Evolutionary conservation across 805 yeast genomes (phyloP).

Genomic region (Saccharomycopsis sp.): DNA sequence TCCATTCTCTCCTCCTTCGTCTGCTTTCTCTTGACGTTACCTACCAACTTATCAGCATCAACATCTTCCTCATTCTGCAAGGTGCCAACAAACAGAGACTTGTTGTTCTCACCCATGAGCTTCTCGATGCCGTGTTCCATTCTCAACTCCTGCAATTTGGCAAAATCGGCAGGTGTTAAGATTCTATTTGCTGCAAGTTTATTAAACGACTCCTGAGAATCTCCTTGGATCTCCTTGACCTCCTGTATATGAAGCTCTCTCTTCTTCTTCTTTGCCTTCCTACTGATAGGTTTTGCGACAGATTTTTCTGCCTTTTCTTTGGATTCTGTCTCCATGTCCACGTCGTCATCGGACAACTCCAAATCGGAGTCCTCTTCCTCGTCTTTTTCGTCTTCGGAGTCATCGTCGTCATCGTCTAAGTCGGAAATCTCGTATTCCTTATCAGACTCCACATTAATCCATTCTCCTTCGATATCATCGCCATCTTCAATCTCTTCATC

Average conservation of each 20-base stretch:
- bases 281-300: slow-evolving; percentile 14
- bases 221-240: slow-evolving; percentile 32
- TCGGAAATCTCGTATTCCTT: slow-evolving; percentile 56
- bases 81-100: slow-evolving; percentile 31
- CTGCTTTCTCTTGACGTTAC: slow-evolving; percentile 74
- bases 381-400: slow-evolving; percentile 36
- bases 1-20: slow-evolving; percentile 87
- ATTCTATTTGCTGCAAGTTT: slow-evolving; percentile 67
- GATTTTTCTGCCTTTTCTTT: slow-evolving; percentile 2
- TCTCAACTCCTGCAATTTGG: slow-evolving; percentile 83
- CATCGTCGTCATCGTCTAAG: slow-evolving; percentile 43
- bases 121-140: slow-evolving; percentile 81
- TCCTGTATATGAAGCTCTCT: slow-evolving; percentile 23
- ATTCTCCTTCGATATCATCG: slow-evolving; percentile 75
- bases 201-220: slow-evolving; percentile 40
- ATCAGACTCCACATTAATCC: slow-evolving; percentile 84
- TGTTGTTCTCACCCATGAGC: slow-evolving; percentile 56
- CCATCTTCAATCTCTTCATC: slow-evolving; percentile 44
- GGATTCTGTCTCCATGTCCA: not conserved
- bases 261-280: slow-evolving; percentile 24
- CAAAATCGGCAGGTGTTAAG: slow-evolving; percentile 96
- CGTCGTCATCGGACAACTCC: slow-evolving; percentile 20
- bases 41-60: slow-evolving; percentile 70
- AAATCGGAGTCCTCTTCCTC: slow-evolving; percentile 38
- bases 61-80: slow-evolving; percentile 73